Conservation (phyloP, 2,329 filamentous ascomycete species). For the Aspergillus fumigatus region DNA sequence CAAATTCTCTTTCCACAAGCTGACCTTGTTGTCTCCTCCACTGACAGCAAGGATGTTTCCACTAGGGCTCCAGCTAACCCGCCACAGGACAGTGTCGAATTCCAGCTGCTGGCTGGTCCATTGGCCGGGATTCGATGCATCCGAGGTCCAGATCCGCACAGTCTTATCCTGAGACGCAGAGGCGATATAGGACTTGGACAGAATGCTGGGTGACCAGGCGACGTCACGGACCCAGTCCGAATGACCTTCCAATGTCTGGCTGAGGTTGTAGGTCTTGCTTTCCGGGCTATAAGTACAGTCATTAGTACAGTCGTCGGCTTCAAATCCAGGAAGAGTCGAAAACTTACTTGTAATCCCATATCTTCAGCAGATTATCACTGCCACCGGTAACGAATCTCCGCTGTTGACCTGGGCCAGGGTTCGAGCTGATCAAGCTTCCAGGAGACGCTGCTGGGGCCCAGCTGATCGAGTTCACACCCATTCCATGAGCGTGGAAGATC, state of each 20-base stretch:
- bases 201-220: constrained; percentile 90
- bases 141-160: constrained; percentile 91
- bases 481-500: constrained; percentile 85
- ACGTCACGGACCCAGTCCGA: constrained; percentile 97
- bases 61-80: constrained; percentile 95
- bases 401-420: constrained; percentile 58
- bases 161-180: constrained; percentile 95
- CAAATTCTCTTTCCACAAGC: constrained; percentile 96
- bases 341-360: constrained; percentile 74
- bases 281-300: constrained; percentile 39
- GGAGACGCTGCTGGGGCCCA: constrained; percentile 87
- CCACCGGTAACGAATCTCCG: constrained; percentile 91
- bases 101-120: constrained; percentile 83
- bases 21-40: constrained; percentile 93
- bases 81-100: constrained; percentile 88
- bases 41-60: constrained; percentile 94
- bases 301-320: neutral
- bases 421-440: constrained; percentile 76
- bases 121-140: constrained; percentile 60
- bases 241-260: constrained; percentile 67
- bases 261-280: constrained; percentile 49
- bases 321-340: neutral
- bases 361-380: constrained; percentile 87
- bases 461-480: constrained; percentile 91
- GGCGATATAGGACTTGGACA: constrained; percentile 95